Evolutionary conservation across 2,329 filamentous ascomycete species (phyloP).

Genomic region (Pseudogymnoascus sp.): DNA sequence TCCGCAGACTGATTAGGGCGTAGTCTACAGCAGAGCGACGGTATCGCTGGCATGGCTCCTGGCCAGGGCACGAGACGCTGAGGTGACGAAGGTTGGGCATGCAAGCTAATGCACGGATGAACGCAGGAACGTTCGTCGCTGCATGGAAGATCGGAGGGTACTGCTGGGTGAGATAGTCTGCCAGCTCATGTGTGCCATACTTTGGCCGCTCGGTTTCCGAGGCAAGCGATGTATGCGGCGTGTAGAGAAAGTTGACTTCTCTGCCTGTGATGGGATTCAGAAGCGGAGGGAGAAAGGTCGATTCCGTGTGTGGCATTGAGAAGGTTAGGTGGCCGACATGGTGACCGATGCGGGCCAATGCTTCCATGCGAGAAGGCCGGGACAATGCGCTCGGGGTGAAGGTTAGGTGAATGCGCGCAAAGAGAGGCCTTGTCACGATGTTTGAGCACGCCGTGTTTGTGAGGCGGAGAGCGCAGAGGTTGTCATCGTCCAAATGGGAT

Average conservation of each 20-base stretch:
- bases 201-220: slow-evolving; percentile 57
- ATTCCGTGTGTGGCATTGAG: slow-evolving; percentile 63
- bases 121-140: slow-evolving; percentile 77
- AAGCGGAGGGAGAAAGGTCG: slow-evolving; percentile 77
- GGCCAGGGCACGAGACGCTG: slow-evolving; percentile 66
- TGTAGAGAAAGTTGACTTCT: slow-evolving; percentile 75
- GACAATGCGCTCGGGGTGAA: slow-evolving; percentile 71
- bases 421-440: slow-evolving; percentile 59
- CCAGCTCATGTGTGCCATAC: slow-evolving; percentile 71
- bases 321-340: slow-evolving; percentile 74
- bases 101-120: slow-evolving; percentile 64
- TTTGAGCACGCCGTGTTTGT: slow-evolving; percentile 63
- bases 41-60: slow-evolving; percentile 59
- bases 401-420: slow-evolving; percentile 58
- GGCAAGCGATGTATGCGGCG: slow-evolving; percentile 60
- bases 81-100: slow-evolving; percentile 65
- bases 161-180: slow-evolving; percentile 73
- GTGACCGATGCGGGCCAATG: slow-evolving; percentile 67
- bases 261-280: slow-evolving; percentile 67
- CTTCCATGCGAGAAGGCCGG: slow-evolving; percentile 61
- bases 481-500: slow-evolving; percentile 22
- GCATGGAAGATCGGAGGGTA: slow-evolving; percentile 86
- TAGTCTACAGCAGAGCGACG: slow-evolving; percentile 76
- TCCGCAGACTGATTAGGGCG: slow-evolving; percentile 76
- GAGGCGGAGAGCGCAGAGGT: slow-evolving; percentile 50